Percentiles rank a stretch among this genome's conserved stretches.
Evolutionary conservation across 2,329 filamentous ascomycete species (phyloP).

Genomic region (Xylariaceae sp.): DNA sequence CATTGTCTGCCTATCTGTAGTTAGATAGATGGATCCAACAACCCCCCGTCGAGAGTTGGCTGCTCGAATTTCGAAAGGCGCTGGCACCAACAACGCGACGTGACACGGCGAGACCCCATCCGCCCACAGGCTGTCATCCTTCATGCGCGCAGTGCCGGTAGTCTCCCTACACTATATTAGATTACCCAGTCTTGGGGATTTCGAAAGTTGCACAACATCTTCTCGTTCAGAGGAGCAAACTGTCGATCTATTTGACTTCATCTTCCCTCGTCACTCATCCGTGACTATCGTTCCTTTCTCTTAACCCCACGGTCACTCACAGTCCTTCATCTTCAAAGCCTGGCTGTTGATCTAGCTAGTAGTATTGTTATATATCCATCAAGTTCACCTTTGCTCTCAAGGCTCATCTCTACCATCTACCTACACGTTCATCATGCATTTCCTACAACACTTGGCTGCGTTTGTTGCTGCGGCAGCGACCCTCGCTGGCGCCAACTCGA

Average conservation of each 20-base stretch:
- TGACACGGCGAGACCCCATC: conserved; percentile 16
- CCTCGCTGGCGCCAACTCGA: conserved; percentile 39
- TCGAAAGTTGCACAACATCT: conserved; percentile 6
- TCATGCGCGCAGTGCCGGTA: conserved; percentile 12
- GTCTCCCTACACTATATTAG: neutral
- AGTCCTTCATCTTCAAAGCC: conserved; percentile 29
- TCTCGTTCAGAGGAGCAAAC: neutral
- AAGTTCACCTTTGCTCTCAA: conserved; percentile 1
- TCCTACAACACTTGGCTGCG: conserved; percentile 30
- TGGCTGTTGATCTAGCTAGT: conserved; percentile 23
- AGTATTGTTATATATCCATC: neutral
- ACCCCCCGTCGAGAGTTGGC: neutral
- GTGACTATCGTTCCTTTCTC: conserved; percentile 28
- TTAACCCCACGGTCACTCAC: conserved; percentile 27
- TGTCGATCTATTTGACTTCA: too few species aligned
- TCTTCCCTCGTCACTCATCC: conserved; percentile 23
- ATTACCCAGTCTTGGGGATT: neutral
- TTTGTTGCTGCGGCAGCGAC: conserved; percentile 15
- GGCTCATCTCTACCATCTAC: conserved; percentile 14
- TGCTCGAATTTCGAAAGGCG: neutral
- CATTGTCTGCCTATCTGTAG: conserved; percentile 17
- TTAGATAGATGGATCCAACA: conserved; percentile 14
- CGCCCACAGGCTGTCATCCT: conserved; percentile 1
- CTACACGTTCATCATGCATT: conserved; percentile 51
- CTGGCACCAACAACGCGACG: conserved; percentile 16